phyloP scores from a whole-genome alignment of 805 yeast species.

The Kazachstania bromeliacearum region DNA sequence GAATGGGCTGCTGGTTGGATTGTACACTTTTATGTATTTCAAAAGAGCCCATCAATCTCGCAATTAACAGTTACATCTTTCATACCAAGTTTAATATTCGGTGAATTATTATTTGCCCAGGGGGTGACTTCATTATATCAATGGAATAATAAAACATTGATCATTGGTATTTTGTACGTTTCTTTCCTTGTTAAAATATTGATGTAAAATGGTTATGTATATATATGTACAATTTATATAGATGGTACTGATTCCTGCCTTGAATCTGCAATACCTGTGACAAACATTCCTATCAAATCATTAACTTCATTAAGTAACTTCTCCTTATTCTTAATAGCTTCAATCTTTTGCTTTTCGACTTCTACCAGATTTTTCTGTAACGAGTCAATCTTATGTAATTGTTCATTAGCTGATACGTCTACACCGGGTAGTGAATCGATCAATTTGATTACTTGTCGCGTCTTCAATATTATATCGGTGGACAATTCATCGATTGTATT shows the following conservation, averaged over 20 bases:
- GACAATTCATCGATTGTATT: constrained; percentile 66
- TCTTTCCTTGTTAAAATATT: background rate
- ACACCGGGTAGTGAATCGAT: constrained; percentile 90
- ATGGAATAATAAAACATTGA: constrained; percentile 7
- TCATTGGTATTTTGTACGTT: background rate
- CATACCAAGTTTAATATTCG: constrained; percentile 19
- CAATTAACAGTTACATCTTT: constrained; percentile 8
- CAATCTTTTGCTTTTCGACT: constrained; percentile 49
- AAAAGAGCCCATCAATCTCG: constrained; percentile 9
- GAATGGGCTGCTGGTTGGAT: constrained; percentile 25
- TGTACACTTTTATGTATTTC: constrained; percentile 19
- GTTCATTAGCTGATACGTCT: constrained; percentile 71
- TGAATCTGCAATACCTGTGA: constrained; percentile 31
- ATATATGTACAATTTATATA: background rate
- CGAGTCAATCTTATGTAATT: constrained; percentile 50
- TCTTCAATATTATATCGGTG: constrained; percentile 73
- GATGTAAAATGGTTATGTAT: background rate
- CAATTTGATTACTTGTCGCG: constrained; percentile 76
- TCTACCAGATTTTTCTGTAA: constrained; percentile 53
- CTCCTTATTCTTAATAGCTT: constrained; percentile 56
- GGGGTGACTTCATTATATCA: constrained; percentile 9
- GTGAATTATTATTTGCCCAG: constrained; percentile 9
- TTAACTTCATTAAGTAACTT: constrained; percentile 52
- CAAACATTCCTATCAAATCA: constrained; percentile 46
- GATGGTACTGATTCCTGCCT: constrained; percentile 10